Base-by-base conservation (phyloP, 306 rosid genomes). In the Trifolium dubium region DNA sequence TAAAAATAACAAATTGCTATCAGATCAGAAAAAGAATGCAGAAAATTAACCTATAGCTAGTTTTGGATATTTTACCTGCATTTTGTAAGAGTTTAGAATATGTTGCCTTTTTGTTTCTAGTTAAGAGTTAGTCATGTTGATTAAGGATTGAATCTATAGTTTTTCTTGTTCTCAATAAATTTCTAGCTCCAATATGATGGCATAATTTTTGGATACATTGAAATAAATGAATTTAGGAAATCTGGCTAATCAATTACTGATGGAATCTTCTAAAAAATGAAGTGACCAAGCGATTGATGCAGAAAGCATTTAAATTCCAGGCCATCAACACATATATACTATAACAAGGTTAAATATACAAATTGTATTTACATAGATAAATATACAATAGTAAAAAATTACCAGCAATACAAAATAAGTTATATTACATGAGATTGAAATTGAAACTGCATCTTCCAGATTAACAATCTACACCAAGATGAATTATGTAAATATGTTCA, bases 81-180 rank as follows among this genome's bases (percentile, higher is more conserved):
- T 10, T 2, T 47, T 31, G 66, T 8, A 73, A 88, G 91, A 32
- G 83, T 74, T 85, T 80, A 76, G 40, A 85, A 89, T 40, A 90
- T 80, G 61, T 80, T 85, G 46, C 80, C 64, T 37, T 56, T 80
- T 23, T 72, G 46, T 72, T 82, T 86, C 12, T 88, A 79, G 71
- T 13, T 79, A 43, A 90, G 89, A 56, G 79, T 71, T 90, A 90
- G 41, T 80, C 81, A 54, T 88, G 96, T 69, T 88, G 91, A 41
- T 82, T 61, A 40, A 90, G 88, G 19, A 71, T 29, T 71, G 91
- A 88, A 14, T 4, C 53, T 47, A 47, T 47, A 12, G 50, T 44
- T 44, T 44, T 44, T 44, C 13, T 44, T 13, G 5, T 12, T 44
- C 15, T 44, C 13, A 44, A 44, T 1, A 37, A 37, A 23, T 23